Evolutionary conservation across 1,139 yeast genomes (phyloP).

Genomic region (Geotrichum reessii): DNA sequence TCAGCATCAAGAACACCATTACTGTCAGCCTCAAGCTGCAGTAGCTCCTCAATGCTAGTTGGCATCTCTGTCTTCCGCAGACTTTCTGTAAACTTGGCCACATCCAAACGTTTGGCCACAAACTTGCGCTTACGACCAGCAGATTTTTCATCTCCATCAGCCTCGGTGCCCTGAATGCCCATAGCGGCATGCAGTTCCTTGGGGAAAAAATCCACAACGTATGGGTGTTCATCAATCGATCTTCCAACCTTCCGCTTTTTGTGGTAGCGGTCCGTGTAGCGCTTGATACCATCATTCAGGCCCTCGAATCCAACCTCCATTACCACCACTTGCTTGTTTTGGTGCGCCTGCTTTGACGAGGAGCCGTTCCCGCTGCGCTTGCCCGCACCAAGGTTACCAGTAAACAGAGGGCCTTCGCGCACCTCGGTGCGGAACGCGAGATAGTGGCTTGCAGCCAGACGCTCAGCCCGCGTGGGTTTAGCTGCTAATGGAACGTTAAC

Average conservation of each 20-base stretch:
- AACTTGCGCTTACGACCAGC: constrained; percentile 27
- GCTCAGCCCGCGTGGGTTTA: constrained; percentile 51
- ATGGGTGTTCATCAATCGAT: constrained; percentile 80
- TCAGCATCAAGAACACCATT: constrained; percentile 36
- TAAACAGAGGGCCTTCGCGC: constrained; percentile 70
- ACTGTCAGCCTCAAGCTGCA: constrained; percentile 55
- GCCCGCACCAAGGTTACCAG: constrained; percentile 47
- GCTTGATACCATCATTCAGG: constrained; percentile 33
- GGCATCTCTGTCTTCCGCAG: constrained; percentile 38
- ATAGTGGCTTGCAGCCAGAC: constrained; percentile 57
- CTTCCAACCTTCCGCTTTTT: constrained; percentile 70
- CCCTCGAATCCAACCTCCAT: constrained; percentile 10
- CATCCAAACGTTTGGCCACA: constrained; percentile 23
- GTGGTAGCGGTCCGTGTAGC: constrained; percentile 41
- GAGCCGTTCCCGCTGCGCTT: constrained; percentile 7
- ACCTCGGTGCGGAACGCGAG: constrained; percentile 53
- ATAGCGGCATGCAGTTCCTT: constrained; percentile 68
- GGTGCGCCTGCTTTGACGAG: constrained; percentile 23
- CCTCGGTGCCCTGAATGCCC: constrained; percentile 54
- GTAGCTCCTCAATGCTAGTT: constrained; percentile 44
- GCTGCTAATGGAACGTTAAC: constrained; percentile 58
- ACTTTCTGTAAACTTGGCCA: constrained; percentile 31
- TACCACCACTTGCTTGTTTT: constrained; percentile 25
- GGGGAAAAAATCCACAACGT: constrained; percentile 56
- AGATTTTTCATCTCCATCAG: constrained; percentile 35